Conservation (phyloP, 1,139 yeast genomes). For the Eremothecium cymbalariae region DNA sequence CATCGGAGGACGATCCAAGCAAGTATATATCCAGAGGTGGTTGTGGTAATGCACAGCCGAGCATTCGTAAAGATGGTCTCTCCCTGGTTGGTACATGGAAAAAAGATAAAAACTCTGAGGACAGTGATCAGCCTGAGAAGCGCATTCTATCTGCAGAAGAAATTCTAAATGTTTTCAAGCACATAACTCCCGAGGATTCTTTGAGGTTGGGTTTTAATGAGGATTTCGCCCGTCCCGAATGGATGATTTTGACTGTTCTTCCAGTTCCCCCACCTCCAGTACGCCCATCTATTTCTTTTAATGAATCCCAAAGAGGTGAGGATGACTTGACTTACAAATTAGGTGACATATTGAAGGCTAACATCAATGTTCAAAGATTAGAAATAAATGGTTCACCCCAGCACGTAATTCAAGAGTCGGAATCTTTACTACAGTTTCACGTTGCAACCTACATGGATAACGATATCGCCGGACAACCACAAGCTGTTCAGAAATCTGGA, state of each 20-base stretch:
- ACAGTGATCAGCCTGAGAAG: constrained; percentile 86
- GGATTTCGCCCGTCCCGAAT: constrained; percentile 97
- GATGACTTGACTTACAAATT: constrained; percentile 97
- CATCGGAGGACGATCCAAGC: constrained; percentile 55
- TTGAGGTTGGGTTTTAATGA: constrained; percentile 79
- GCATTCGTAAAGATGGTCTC: constrained; percentile 90
- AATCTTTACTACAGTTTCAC: constrained; percentile 88
- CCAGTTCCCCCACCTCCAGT: constrained; percentile 99
- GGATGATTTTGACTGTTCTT: constrained; percentile 93
- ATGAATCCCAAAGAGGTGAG: constrained; percentile 98
- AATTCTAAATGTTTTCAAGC: constrained; percentile 84
- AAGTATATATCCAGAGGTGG: constrained; percentile 73
- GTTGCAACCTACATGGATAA: constrained; percentile 99
- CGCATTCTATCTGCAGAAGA: constrained; percentile 83
- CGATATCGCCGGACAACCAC: constrained; percentile 99
- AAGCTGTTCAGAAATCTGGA: constrained; percentile 96
- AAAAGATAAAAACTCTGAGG: constrained; percentile 62
- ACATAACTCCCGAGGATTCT: constrained; percentile 80
- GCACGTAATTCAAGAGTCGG: constrained; percentile 94
- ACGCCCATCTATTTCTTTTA: constrained; percentile 95
- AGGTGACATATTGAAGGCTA: constrained; percentile 94
- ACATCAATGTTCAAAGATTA: constrained; percentile 87
- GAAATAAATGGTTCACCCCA: constrained; percentile 99
- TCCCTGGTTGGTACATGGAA: constrained; percentile 98
- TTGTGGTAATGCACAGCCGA: constrained; percentile 96